Evolutionary conservation across 179 eudicot species (phyloP).

Genomic region (Corrigiola litoralis): DNA sequence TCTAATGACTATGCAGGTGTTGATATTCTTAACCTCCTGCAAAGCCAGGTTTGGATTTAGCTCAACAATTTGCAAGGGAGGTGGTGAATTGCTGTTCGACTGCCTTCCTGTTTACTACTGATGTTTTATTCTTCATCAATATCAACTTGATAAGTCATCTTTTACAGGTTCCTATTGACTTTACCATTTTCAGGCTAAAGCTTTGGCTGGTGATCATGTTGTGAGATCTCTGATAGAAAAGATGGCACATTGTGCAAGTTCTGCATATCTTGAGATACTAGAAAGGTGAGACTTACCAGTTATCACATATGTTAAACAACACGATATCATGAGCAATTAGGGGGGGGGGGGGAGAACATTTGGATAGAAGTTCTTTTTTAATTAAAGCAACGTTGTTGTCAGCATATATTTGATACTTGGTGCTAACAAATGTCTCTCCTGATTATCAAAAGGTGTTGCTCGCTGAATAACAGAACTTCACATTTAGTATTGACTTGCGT

Average conservation of each 20-base stretch:
- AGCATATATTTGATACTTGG: background rate
- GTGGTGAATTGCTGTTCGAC: background rate
- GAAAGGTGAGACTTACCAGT: slow-evolving; percentile 60
- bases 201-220: slow-evolving; percentile 95
- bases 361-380: background rate
- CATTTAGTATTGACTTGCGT: background rate
- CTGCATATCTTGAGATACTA: slow-evolving; percentile 87
- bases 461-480: background rate
- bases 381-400: background rate
- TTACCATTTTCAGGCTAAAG: slow-evolving; percentile 58
- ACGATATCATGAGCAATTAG: background rate
- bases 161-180: slow-evolving; percentile 10
- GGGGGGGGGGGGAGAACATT: background rate
- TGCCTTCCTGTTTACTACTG: background rate
- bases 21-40: slow-evolving; percentile 86
- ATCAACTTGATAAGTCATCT: background rate
- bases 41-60: slow-evolving; percentile 65
- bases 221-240: slow-evolving; percentile 83
- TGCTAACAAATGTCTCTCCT: background rate
- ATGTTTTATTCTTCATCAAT: background rate
- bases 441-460: background rate
- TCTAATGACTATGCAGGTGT: slow-evolving; percentile 60
- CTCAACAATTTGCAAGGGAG: background rate
- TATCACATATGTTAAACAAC: background rate
- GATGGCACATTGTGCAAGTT: slow-evolving; percentile 79